Evolutionary conservation across 192 early-diverging fungal genomes (phyloP).

Genomic region (Coemansia sp.): DNA sequence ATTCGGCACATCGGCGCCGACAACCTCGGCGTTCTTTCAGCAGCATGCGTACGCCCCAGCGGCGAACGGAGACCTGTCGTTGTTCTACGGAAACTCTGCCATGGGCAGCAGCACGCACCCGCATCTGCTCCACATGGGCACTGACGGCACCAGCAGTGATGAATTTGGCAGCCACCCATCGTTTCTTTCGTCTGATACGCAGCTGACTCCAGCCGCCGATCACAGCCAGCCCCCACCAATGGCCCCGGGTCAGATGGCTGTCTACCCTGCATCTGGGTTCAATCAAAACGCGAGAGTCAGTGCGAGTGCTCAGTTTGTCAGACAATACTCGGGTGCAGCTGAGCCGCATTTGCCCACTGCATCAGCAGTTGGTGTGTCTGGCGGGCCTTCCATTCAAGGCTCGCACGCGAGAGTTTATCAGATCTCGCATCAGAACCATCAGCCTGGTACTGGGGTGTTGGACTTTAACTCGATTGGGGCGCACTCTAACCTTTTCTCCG

Average conservation of each 20-base stretch:
- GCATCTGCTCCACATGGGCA: neutral
- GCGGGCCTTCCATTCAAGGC: neutral
- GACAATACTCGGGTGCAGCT: neutral
- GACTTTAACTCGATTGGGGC: constrained; percentile 1
- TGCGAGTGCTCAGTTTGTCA: neutral
- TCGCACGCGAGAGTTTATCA: constrained; percentile 1
- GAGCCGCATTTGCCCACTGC: neutral
- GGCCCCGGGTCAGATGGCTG: neutral
- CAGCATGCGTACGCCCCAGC: neutral
- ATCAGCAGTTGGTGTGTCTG: neutral
- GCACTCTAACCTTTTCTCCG: constrained; percentile 9
- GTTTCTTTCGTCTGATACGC: neutral
- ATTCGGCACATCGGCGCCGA: neutral
- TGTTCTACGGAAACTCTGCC: neutral
- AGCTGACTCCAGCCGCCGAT: constrained; percentile 4
- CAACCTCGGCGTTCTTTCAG: neutral
- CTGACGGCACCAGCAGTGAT: constrained; percentile 1
- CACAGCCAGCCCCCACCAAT: neutral
- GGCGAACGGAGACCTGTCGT: neutral
- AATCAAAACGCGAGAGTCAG: neutral
- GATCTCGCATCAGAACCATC: constrained; percentile 1
- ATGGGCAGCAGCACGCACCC: neutral
- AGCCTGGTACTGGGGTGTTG: neutral
- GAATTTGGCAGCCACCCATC: neutral
- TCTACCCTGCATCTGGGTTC: neutral